Evolutionary conservation across 2,329 filamentous ascomycete genomes (phyloP).

Genomic region (Calonectria henricotiae): DNA sequence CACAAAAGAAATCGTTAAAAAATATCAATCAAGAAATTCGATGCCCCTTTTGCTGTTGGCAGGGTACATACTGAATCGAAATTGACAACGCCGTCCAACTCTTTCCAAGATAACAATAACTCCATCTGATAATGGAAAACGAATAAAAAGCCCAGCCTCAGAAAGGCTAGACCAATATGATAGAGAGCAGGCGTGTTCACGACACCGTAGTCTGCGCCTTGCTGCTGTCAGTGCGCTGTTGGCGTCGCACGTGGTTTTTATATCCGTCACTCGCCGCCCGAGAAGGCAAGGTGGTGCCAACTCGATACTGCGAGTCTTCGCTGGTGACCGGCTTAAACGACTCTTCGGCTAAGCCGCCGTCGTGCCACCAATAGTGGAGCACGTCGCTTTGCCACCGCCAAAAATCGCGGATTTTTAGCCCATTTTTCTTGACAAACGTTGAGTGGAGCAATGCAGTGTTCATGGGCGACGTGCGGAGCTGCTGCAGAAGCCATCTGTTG

Average conservation of each 20-base stretch:
- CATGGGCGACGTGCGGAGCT: slow-evolving; percentile 65
- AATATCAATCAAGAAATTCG: background rate
- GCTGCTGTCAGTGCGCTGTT: slow-evolving; percentile 33
- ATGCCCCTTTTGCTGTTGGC: background rate
- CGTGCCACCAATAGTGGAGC: slow-evolving; percentile 59
- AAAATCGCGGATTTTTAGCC: slow-evolving; percentile 56
- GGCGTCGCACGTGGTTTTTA: slow-evolving; percentile 29
- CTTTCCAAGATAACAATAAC: background rate
- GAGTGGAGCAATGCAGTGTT: slow-evolving; percentile 63
- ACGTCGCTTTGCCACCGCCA: slow-evolving; percentile 60
- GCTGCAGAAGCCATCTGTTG: slow-evolving; percentile 69
- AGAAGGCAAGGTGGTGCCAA: slow-evolving; percentile 51
- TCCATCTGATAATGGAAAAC: slow-evolving; percentile 2
- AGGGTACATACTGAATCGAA: slow-evolving; percentile 6
- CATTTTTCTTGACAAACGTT: slow-evolving; percentile 52
- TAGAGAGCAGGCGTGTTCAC: slow-evolving; percentile 8
- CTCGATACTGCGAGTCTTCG: slow-evolving; percentile 47
- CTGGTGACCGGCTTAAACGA: slow-evolving; percentile 43
- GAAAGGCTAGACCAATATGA: background rate
- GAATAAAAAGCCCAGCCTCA: background rate
- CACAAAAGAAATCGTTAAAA: background rate
- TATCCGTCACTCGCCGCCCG: slow-evolving; percentile 53
- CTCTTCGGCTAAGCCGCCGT: slow-evolving; percentile 43
- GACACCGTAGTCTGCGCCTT: slow-evolving; percentile 38
- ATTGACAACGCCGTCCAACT: slow-evolving; percentile 5